phyloP scores from a whole-genome alignment of 2,329 filamentous ascomycete genomes.

The Ophiostoma quercus region DNA sequence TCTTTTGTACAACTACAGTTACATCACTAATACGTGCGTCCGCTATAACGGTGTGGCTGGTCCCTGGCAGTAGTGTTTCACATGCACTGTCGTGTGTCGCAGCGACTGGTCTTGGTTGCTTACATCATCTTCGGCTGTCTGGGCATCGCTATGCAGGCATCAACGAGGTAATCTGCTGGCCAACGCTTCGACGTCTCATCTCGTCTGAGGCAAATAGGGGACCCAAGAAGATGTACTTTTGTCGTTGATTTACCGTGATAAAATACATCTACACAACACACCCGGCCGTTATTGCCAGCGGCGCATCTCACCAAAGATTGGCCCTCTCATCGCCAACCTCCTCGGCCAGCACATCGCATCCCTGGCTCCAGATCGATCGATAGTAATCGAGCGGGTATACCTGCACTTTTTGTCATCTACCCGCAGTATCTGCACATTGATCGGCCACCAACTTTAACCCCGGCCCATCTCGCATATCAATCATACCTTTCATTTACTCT shows the following conservation, averaged over 20 bases:
- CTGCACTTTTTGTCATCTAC: neutral
- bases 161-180: neutral
- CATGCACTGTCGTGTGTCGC: neutral
- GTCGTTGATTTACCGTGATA: neutral
- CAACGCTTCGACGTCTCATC: neutral
- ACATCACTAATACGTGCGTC: slow-evolving; percentile 6
- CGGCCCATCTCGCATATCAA: neutral
- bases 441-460: neutral
- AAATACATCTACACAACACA: neutral
- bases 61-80: slow-evolving; percentile 8
- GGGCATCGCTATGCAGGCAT: slow-evolving; percentile 7
- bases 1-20: neutral
- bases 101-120: neutral
- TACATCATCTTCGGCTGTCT: slow-evolving; percentile 1
- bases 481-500: neutral
- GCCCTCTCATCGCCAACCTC: neutral
- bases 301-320: neutral
- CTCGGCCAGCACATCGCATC: neutral
- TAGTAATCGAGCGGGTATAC: neutral
- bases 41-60: neutral
- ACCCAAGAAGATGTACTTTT: neutral
- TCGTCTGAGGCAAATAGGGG: neutral
- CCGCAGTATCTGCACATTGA: neutral
- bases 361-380: neutral
- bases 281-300: neutral